Conservation (phyloP, 139 green algal species). For the Auxenochlorella pyrenoidosa region DNA sequence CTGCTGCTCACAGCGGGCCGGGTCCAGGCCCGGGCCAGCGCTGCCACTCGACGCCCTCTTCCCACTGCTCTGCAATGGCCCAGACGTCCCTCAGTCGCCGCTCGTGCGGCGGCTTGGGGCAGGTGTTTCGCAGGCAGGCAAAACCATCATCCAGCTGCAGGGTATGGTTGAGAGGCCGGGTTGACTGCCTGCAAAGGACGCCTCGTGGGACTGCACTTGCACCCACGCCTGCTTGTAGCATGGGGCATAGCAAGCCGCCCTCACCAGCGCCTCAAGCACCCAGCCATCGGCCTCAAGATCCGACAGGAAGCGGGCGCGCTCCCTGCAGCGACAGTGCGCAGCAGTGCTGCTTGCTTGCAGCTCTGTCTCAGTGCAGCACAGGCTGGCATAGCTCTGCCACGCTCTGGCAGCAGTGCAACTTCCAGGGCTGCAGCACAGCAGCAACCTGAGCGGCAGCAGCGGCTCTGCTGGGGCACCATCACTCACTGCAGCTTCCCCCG, state of each 20-base stretch:
- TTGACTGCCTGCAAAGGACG: no score
- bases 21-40: neutral
- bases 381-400: neutral
- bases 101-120: slow-evolving; percentile 3
- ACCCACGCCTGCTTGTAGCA: no score
- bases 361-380: no score
- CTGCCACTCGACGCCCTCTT: neutral
- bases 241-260: no score
- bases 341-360: no score
- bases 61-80: slow-evolving; percentile 22
- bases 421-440: no score
- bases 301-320: neutral
- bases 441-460: no score
- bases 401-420: neutral
- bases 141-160: slow-evolving; percentile 6
- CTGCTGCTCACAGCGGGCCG: neutral
- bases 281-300: slow-evolving; percentile 21
- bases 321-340: neutral
- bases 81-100: slow-evolving; percentile 1
- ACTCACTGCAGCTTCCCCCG: slow-evolving; percentile 2
- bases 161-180: neutral
- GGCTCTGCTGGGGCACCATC: neutral
- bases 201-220: no score
- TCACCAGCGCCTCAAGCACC: slow-evolving; percentile 13
- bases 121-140: neutral